These are phyloP conservation scores for Saccharomycopsis capsularis DNA, from an alignment of 805 yeast species.

Conservation along the genomic window DNA sequence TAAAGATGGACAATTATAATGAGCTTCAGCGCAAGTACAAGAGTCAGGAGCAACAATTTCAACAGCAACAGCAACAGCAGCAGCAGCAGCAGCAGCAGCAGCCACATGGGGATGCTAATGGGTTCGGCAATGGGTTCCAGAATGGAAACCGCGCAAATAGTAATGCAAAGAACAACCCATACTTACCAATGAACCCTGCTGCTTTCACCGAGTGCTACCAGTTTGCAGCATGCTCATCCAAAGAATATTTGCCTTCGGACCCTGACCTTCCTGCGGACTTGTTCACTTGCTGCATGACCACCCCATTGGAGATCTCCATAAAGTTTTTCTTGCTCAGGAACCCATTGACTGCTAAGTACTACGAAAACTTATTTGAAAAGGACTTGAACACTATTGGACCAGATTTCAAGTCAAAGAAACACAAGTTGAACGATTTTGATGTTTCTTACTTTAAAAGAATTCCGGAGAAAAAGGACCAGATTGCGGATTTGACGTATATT, in stretches of 20 bases:
- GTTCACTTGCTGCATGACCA: constrained; percentile 90
- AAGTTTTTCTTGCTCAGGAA: constrained; percentile 87
- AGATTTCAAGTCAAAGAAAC: constrained; percentile 22
- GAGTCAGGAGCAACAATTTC: constrained; percentile 28
- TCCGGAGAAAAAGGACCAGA: constrained; percentile 85
- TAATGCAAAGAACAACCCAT: not conserved
- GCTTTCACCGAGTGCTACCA: constrained; percentile 79
- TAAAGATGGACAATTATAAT: constrained; percentile 79
- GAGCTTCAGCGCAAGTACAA: constrained; percentile 41
- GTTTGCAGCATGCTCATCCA: constrained; percentile 83
- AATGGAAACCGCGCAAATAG: not conserved
- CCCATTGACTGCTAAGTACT: constrained; percentile 45
- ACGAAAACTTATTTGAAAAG: constrained; percentile 33
- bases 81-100: constrained; percentile 24
- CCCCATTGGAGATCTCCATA: constrained; percentile 91
- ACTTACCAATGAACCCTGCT: constrained; percentile 20
- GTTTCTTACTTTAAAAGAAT: constrained; percentile 65
- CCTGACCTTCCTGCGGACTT: constrained; percentile 95
- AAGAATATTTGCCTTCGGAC: constrained; percentile 84
- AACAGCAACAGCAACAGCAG: constrained; percentile 37
- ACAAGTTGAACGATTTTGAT: constrained; percentile 38
- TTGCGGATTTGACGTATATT: constrained; percentile 96
- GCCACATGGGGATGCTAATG: not conserved
- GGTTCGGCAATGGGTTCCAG: not conserved
- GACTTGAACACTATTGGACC: constrained; percentile 18